Conservation (phyloP, 768 basidiomycete genomes). For the Trametes cingulata region DNA sequence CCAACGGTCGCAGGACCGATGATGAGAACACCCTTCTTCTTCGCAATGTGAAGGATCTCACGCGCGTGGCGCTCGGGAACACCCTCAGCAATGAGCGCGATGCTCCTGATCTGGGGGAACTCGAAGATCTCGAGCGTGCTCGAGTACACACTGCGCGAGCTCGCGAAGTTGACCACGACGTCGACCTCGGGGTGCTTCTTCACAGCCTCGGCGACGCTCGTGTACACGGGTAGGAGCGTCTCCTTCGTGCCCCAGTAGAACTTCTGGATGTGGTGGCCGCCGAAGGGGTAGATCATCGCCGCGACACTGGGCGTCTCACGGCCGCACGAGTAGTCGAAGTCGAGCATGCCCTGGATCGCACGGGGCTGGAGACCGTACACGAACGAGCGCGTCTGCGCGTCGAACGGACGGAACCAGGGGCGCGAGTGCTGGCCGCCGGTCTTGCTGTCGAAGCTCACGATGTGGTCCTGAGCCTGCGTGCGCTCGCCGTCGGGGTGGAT, state of each 20-base stretch:
- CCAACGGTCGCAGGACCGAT: constrained; percentile 97
- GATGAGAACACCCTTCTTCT: constrained; percentile 86
- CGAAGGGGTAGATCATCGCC: constrained; percentile 99
- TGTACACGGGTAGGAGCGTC: constrained; percentile 97
- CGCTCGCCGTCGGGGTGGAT: constrained; percentile 81
- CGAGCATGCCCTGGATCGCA: constrained; percentile 97
- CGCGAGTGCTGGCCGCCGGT: constrained; percentile 45
- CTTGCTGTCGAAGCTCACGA: constrained; percentile 79
- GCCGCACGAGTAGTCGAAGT: constrained; percentile 99
- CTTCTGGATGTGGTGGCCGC: constrained; percentile 99
- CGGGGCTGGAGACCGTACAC: constrained; percentile 99
- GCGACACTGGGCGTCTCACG: constrained; percentile 89
- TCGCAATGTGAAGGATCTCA: constrained; percentile 89
- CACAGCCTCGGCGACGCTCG: constrained; percentile 84
- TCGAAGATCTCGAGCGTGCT: constrained; percentile 91
- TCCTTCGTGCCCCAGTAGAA: constrained; percentile 99
- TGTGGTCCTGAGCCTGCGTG: constrained; percentile 83
- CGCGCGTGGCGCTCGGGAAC: constrained; percentile 97
- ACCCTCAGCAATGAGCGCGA: constrained; percentile 98
- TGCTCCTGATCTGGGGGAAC: constrained; percentile 63
- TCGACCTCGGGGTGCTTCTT: constrained; percentile 96
- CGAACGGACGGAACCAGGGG: constrained; percentile 89
- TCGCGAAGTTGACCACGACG: constrained; percentile 98
- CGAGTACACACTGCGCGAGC: constrained; percentile 89
- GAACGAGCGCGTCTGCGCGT: constrained; percentile 90